Conservation (phyloP, 441 rosid genomes). For the California macrophylla region DNA sequence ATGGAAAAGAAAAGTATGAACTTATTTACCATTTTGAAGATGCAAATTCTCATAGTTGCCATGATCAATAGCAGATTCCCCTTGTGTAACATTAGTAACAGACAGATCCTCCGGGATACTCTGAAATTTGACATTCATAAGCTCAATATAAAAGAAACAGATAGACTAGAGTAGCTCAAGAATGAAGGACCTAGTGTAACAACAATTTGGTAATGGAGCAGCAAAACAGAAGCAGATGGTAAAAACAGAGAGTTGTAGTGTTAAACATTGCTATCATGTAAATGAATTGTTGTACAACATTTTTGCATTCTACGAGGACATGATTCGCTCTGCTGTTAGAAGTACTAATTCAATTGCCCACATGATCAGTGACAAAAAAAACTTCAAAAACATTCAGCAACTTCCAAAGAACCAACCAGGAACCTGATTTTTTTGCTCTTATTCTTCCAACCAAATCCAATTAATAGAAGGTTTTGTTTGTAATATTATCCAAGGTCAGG, state of each 20-base stretch:
- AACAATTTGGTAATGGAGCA: neutral
- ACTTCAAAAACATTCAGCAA: neutral
- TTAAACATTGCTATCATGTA: neutral
- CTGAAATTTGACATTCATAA: constrained; percentile 30
- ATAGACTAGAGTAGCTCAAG: neutral
- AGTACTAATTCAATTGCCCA: neutral
- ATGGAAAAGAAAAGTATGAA: neutral
- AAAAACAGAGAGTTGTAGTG: neutral
- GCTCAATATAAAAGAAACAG: constrained; percentile 9
- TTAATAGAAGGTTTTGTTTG: neutral
- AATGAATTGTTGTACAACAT: neutral
- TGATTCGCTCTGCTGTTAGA: neutral
- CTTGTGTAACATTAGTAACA: constrained; percentile 17
- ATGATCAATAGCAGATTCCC: constrained; percentile 26
- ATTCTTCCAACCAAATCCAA: neutral
- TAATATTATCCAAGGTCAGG: neutral
- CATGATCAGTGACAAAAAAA: neutral
- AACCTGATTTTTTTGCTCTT: neutral
- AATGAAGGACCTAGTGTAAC: neutral
- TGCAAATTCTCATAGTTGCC: constrained; percentile 26
- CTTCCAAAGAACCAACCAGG: too few species aligned
- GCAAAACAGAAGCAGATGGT: neutral
- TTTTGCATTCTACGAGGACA: neutral
- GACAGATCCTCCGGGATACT: constrained; percentile 28
- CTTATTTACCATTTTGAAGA: constrained; percentile 36